Evolutionary conservation across 2,329 filamentous ascomycete species (phyloP).

Genomic region (Penicillium verrucosum): DNA sequence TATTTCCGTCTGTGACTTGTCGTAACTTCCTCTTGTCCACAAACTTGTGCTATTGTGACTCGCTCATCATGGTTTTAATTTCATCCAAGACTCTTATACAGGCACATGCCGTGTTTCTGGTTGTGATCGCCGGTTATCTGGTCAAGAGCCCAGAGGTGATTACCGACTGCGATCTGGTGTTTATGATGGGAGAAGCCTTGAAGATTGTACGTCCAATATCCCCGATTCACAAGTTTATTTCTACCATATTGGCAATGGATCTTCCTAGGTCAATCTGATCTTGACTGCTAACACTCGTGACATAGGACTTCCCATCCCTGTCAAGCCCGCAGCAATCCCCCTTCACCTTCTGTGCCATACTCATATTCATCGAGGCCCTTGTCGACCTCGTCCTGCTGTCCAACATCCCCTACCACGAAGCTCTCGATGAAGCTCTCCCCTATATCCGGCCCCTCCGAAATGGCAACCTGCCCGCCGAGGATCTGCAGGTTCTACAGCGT

Average conservation of each 20-base stretch:
- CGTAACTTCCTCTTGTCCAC: not conserved
- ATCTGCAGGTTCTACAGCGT: conserved; percentile 19
- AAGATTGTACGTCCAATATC: conserved; percentile 60
- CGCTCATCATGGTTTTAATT: conserved; percentile 68
- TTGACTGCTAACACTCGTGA: conserved; percentile 4
- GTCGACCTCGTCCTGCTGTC: conserved; percentile 63
- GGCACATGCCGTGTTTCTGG: conserved; percentile 76
- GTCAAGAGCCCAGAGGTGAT: conserved; percentile 68
- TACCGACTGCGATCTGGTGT: conserved; percentile 76
- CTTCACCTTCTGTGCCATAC: conserved; percentile 64
- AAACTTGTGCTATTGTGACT: not conserved
- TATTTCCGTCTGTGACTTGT: conserved; percentile 4
- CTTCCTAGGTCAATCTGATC: not conserved
- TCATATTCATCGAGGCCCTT: conserved; percentile 64
- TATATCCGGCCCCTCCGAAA: conserved; percentile 27
- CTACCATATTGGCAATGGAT: not conserved
- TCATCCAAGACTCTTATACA: conserved; percentile 78
- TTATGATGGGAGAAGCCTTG: conserved; percentile 78
- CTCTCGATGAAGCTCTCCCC: conserved; percentile 58
- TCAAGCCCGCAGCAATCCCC: conserved; percentile 62
- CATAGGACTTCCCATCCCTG: conserved; percentile 60
- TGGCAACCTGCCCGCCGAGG: conserved; percentile 22
- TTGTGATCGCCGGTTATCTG: conserved; percentile 81
- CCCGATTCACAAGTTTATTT: not conserved
- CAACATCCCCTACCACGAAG: conserved; percentile 60